A percentile compares a stretch with the other conserved stretches of the same genome.
Conservation (phyloP, 371 early-diverging fungal species). For the Fennellomyces sp. region DNA sequence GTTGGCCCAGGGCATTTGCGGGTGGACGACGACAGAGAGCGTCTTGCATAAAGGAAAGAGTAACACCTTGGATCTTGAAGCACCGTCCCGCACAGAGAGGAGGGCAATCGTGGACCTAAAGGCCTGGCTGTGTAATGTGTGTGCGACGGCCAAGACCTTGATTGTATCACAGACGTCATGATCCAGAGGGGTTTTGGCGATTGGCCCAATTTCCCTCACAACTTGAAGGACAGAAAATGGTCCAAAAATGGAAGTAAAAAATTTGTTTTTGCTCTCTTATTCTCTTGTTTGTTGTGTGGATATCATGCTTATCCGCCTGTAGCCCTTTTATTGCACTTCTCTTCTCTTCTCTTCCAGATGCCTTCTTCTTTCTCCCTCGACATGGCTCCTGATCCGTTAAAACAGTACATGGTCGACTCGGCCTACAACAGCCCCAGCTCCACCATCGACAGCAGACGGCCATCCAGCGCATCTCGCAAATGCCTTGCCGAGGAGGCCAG, state of each 20-base stretch:
- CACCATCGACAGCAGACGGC: conserved; percentile 14
- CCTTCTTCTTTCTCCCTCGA: not conserved
- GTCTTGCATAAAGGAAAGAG: no score
- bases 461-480: conserved; percentile 4
- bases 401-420: conserved; percentile 18
- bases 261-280: no score
- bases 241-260: not conserved
- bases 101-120: no score
- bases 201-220: not conserved
- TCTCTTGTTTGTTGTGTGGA: no score
- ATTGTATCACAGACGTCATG: conserved; percentile 7
- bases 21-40: no score
- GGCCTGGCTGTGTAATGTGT: not conserved
- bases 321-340: not conserved
- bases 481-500: conserved; percentile 2
- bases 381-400: conserved; percentile 12
- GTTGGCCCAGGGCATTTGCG: no score
- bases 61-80: no score
- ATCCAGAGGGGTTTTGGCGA: conserved; percentile 2
- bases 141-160: not conserved
- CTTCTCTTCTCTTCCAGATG: not conserved
- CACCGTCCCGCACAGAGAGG: no score
- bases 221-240: not conserved
- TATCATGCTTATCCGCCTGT: not conserved
- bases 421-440: conserved; percentile 24